phyloP scores from a whole-genome alignment of 2,329 filamentous ascomycete genomes.

The Scopulariopsis brevicaulis region DNA sequence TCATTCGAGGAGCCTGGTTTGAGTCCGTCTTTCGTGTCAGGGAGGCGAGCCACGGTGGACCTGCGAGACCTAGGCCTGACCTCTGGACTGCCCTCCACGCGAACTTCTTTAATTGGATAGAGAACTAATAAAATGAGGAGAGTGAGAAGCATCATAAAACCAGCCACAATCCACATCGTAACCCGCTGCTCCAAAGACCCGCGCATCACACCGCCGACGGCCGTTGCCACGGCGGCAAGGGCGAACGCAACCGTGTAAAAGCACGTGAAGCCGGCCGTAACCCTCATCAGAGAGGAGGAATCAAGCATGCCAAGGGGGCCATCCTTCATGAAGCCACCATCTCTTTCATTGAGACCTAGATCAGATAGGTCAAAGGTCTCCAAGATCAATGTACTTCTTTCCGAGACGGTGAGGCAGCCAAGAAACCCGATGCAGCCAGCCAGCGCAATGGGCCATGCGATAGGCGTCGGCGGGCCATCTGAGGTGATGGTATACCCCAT shows the following conservation, averaged over 20 bases:
- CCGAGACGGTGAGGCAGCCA: constrained; percentile 61
- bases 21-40: neutral
- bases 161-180: neutral
- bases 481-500: constrained; percentile 58
- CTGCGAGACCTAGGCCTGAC: neutral
- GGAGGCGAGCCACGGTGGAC: neutral
- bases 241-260: constrained; percentile 61
- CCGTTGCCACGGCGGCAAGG: constrained; percentile 56
- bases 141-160: neutral
- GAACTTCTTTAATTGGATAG: neutral
- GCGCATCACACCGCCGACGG: constrained; percentile 22
- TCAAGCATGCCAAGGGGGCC: constrained; percentile 49
- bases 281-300: constrained; percentile 63
- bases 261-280: constrained; percentile 59
- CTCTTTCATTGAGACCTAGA: constrained; percentile 48
- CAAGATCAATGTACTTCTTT: constrained; percentile 70
- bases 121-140: neutral
- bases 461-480: constrained; percentile 46
- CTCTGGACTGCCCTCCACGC: neutral
- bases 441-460: constrained; percentile 54
- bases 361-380: constrained; percentile 75
- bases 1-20: neutral
- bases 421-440: constrained; percentile 58
- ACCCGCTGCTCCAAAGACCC: neutral
- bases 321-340: neutral